Conservation (phyloP, 1,284 basidiomycete species). For the Marasmius tenuissimus region DNA sequence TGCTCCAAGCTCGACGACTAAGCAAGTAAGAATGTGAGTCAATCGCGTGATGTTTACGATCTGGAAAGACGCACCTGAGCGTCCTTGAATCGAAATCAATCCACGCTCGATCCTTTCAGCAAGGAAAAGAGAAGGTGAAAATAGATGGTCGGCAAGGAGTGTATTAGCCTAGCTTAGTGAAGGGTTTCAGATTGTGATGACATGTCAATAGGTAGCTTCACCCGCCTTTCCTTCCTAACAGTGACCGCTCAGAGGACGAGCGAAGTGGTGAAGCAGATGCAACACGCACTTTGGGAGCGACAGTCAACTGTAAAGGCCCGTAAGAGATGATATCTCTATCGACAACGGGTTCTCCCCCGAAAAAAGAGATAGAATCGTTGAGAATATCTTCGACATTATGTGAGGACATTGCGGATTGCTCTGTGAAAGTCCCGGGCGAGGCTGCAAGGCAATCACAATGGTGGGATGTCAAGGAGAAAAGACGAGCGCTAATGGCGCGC, state of each 20-base stretch:
- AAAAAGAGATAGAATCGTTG: constrained; percentile 45
- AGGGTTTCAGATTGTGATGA: constrained; percentile 10
- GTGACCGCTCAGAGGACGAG: constrained; percentile 5
- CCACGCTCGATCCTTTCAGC: constrained; percentile 63
- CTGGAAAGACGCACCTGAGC: constrained; percentile 34
- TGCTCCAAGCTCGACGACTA: constrained; percentile 68
- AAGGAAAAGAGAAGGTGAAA: constrained; percentile 65
- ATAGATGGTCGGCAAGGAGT: constrained; percentile 69
- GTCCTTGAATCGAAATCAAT: constrained; percentile 37
- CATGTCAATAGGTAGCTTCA: constrained; percentile 21
- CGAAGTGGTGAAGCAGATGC: constrained; percentile 7
- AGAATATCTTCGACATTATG: constrained; percentile 41
- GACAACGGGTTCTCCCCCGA: constrained; percentile 38
- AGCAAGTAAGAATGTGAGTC: neutral
- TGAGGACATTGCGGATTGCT: neutral
- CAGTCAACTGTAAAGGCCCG: constrained; percentile 46
- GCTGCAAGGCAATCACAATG: no score
- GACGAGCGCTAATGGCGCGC: no score
- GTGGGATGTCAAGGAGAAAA: no score
- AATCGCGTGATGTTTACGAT: neutral
- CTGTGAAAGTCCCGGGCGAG: neutral
- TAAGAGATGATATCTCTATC: constrained; percentile 43
- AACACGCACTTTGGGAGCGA: constrained; percentile 51
- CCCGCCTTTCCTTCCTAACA: constrained; percentile 58
- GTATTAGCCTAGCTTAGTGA: constrained; percentile 53